phyloP scores from a whole-genome alignment of 208 protist genomes.

The Porcisia deanei region DNA sequence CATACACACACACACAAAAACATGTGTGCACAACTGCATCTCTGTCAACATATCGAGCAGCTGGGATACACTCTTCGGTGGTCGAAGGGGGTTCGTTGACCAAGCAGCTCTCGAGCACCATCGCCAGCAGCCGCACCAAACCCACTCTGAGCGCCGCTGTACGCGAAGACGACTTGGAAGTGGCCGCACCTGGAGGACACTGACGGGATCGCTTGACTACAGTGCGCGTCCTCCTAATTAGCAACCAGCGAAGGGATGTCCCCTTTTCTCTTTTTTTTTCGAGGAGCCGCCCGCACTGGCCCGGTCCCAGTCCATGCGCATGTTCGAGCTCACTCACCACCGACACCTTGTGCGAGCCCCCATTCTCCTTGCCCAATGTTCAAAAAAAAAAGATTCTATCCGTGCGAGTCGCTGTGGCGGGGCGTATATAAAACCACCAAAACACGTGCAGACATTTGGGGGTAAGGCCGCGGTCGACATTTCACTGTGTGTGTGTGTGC shows the following conservation, averaged over 20 bases:
- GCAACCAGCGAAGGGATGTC: too few species aligned
- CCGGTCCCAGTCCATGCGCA: background rate
- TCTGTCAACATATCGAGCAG: constrained; percentile 33
- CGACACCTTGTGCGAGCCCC: background rate
- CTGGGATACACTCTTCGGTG: constrained; percentile 33
- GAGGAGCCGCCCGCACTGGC: too few species aligned
- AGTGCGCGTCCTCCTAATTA: too few species aligned
- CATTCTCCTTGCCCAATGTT: constrained; percentile 23
- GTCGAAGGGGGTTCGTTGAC: constrained; percentile 10
- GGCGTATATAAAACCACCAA: too few species aligned
- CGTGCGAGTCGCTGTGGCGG: too few species aligned
- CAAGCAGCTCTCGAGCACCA: constrained; percentile 40
- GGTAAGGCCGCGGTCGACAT: too few species aligned
- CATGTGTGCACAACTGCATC: constrained; percentile 5
- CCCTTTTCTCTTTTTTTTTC: too few species aligned
- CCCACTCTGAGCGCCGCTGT: constrained; percentile 10
- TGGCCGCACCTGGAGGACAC: too few species aligned
- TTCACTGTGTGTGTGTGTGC: too few species aligned
- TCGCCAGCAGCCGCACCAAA: constrained; percentile 15
- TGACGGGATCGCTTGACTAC: too few species aligned
- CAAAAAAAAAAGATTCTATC: too few species aligned
- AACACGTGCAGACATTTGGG: too few species aligned
- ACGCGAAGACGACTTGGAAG: background rate
- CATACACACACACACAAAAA: constrained; percentile 11
- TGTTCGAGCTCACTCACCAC: constrained; percentile 15